Base-by-base conservation (phyloP, 2,329 filamentous ascomycete species). In the Fusarium dlaminii region DNA sequence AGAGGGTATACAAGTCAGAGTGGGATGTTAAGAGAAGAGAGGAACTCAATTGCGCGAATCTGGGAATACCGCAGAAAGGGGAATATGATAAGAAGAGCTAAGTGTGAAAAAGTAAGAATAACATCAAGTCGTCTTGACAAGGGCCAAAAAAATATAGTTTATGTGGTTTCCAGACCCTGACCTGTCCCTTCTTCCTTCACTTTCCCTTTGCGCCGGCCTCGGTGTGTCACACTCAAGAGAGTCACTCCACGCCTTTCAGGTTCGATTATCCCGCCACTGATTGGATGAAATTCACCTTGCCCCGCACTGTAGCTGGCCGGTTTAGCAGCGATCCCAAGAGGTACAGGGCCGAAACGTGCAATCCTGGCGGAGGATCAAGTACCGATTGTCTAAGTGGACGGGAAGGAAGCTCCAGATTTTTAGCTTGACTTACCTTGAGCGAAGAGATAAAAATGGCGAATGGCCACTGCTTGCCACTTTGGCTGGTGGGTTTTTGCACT, bases 171-270 rank as follows among this genome's bases (percentile, higher is more conserved):
- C 58, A 72, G 62, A 73, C 66, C 64, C 70, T 75, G 68, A 71
- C 67, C 73, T 66, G 68, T 46, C 66, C 74, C 52, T 65, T 42
- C 66, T 64, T 48, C 59, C 66, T 69, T 63, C 51, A 42, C 22
- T 63, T 63, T 49, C 64, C 51, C 69, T 75, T 76, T 74, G 70
- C 70, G 74, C 76, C 76, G 76, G 75, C 75, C 63, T 78, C 75
- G 77, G 77, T 72, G 70, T 75, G 75, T 66, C 70, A 73, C 70
- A 69, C 68, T 68, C 63, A 22, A 67, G 62, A 54, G 66, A 75
- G 68, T 72, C 72, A 71, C 51, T 68, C 46, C 59, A 74, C 73
- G 58, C 72, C 75, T 78, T 34, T 27, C 39, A 34, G 39, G 39
- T n/a, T 67, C 43, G 62, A 79, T 73, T 78, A 54, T 57, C 69